These are phyloP conservation scores for Lycium barbarum DNA, from an alignment of 257 asterid species.

Conservation along the genomic window DNA sequence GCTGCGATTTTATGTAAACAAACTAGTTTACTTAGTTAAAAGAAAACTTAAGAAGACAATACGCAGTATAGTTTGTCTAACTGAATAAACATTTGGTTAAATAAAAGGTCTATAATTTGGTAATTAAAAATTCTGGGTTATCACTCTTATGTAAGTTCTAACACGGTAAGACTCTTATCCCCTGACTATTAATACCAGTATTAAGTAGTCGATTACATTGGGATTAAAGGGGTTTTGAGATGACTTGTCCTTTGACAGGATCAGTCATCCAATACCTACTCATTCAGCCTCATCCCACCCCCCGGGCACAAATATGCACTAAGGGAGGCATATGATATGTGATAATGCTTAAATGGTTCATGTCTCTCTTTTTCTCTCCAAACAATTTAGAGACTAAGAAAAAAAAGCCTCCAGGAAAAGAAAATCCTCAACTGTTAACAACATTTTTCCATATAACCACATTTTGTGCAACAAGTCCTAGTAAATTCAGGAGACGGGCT, in stretches of 20 bases:
- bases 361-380: neutral
- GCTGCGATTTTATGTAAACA: neutral
- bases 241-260: neutral
- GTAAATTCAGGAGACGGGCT: neutral
- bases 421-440: neutral
- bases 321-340: neutral
- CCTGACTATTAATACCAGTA: neutral
- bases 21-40: neutral
- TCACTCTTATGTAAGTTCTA: neutral
- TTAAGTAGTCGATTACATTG: neutral
- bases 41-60: neutral
- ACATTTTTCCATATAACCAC: neutral
- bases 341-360: neutral
- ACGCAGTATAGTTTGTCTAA: neutral
- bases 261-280: neutral
- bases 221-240: neutral
- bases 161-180: neutral
- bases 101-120: neutral
- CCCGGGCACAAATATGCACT: neutral
- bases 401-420: neutral
- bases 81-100: neutral
- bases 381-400: neutral
- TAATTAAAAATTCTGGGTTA: neutral
- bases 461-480: neutral
- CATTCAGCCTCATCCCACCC: neutral